Percentiles rank a stretch among this genome's conserved stretches.
Conservation (phyloP, 2,329 filamentous ascomycete genomes). For the Neoascochyta sp. region DNA sequence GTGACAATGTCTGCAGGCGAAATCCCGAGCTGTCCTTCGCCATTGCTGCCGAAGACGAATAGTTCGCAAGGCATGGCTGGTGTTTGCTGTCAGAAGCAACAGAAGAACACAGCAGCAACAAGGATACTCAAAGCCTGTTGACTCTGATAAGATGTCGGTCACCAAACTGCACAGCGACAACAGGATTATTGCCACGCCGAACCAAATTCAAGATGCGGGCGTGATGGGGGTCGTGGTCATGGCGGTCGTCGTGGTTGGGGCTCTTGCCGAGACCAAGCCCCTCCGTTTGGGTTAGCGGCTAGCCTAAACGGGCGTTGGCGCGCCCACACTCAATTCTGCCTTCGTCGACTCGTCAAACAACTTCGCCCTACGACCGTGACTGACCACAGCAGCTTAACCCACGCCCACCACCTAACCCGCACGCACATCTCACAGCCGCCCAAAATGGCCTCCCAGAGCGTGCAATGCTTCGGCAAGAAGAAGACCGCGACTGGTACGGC, state of each 20-base stretch:
- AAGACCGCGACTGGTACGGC: constrained; percentile 50
- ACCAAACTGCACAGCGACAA: no score
- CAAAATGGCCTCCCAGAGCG: constrained; percentile 45
- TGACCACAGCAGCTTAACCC: constrained; percentile 16
- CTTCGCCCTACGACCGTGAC: constrained; percentile 20
- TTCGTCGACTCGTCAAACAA: constrained; percentile 15
- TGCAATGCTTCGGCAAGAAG: constrained; percentile 97
- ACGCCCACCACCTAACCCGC: constrained; percentile 29
- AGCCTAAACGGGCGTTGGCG: constrained; percentile 1
- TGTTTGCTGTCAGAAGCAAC: no score
- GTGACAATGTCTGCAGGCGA: constrained; percentile 41
- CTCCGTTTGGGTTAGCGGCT: no score
- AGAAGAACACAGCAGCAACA: no score
- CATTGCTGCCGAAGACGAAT: constrained; percentile 52
- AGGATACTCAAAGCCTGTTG: no score
- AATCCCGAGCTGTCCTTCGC: constrained; percentile 51
- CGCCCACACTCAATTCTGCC: constrained; percentile 20
- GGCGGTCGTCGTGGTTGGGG: no score
- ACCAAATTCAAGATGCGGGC: no score
- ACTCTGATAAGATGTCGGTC: no score
- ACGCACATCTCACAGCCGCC: constrained; percentile 36
- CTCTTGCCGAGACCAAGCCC: no score
- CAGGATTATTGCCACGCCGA: no score
- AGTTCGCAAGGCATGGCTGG: constrained; percentile 27
- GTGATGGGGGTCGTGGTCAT: no score